Evolutionary conservation across 108 stramenopile species (phyloP).

Genomic region (Epipyxis sp.): DNA sequence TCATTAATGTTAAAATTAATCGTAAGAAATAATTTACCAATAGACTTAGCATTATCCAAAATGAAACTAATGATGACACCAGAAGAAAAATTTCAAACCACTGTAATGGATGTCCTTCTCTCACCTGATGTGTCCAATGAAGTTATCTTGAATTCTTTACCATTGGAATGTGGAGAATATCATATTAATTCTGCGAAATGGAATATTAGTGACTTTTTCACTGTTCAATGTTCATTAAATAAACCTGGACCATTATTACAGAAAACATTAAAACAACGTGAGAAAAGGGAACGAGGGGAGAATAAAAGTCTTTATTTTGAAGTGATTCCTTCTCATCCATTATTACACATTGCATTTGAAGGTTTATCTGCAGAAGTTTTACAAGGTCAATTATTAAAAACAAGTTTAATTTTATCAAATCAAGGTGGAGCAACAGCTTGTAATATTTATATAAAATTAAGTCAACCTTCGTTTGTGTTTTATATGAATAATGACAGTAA

Average conservation of each 20-base stretch:
- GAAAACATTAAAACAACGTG: constrained; percentile 17
- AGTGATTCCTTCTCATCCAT: constrained; percentile 8
- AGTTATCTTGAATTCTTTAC: not conserved
- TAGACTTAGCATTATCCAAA: not conserved
- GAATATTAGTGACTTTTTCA: constrained; percentile 9
- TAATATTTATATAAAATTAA: constrained; percentile 7
- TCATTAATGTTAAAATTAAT: not conserved
- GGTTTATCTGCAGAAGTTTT: constrained; percentile 21
- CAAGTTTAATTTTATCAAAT: constrained; percentile 5
- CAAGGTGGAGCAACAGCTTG: not conserved
- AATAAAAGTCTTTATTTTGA: constrained; percentile 21
- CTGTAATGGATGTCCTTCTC: not conserved
- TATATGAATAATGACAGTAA: not conserved
- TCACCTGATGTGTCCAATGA: not conserved
- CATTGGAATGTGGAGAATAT: not conserved
- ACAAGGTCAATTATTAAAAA: not conserved
- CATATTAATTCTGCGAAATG: not conserved
- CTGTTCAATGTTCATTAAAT: not conserved
- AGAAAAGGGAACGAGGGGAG: not conserved
- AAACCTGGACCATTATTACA: constrained; percentile 22
- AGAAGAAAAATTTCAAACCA: not conserved
- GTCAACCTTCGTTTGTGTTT: constrained; percentile 9
- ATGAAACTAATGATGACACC: not conserved
- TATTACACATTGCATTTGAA: not conserved
- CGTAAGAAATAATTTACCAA: constrained; percentile 1